These are phyloP conservation scores for Neohortaea acidophila DNA, from an alignment of 495 filamentous ascomycete species.

Conservation along the genomic window DNA sequence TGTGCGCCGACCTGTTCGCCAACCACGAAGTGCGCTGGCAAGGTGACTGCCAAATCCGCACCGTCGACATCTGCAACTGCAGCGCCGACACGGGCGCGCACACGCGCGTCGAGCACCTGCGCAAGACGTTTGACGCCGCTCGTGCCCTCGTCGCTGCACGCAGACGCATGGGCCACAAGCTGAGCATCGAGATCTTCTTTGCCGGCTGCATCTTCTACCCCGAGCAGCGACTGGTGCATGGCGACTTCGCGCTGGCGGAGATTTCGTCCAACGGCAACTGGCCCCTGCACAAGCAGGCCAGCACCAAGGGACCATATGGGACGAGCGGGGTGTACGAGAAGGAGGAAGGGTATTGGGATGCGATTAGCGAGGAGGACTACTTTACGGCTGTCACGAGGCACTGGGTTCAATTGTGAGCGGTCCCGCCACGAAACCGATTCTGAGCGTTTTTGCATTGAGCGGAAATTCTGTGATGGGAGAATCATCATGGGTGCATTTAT, in stretches of 20 bases:
- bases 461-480: not conserved
- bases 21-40: constrained; percentile 30
- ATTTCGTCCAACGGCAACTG: constrained; percentile 28
- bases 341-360: constrained; percentile 27
- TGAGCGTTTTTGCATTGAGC: not conserved
- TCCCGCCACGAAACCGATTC: not conserved
- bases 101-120: constrained; percentile 16
- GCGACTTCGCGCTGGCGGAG: constrained; percentile 31
- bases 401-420: constrained; percentile 21
- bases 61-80: constrained; percentile 31
- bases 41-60: constrained; percentile 36
- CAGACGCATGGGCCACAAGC: constrained; percentile 13
- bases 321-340: constrained; percentile 37
- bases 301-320: constrained; percentile 39
- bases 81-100: constrained; percentile 3
- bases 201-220: constrained; percentile 35
- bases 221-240: constrained; percentile 31
- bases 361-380: constrained; percentile 33
- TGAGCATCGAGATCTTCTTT: constrained; percentile 36
- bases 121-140: constrained; percentile 27
- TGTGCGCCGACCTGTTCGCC: constrained; percentile 35
- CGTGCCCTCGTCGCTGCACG: constrained; percentile 27
- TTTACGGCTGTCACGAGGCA: constrained; percentile 26
- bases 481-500: no score
- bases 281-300: constrained; percentile 23